These are phyloP conservation scores for Linanthus parryae DNA, from an alignment of 148 eudicot genomes.

Conservation along the genomic window DNA sequence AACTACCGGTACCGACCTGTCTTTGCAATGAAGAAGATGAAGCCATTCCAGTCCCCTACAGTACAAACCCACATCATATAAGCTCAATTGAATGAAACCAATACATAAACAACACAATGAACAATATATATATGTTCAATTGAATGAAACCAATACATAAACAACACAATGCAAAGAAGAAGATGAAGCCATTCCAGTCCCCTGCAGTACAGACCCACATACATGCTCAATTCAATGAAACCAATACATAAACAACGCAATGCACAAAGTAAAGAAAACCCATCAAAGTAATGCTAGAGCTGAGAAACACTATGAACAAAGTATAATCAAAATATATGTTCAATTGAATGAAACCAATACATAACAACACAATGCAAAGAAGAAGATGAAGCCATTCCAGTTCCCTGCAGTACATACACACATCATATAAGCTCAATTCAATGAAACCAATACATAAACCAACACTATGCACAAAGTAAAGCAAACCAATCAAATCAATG, in stretches of 20 bases:
- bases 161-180: slow-evolving; percentile 22
- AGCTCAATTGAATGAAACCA: neutral
- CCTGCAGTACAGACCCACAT: slow-evolving; percentile 29
- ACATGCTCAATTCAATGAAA: neutral
- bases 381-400: slow-evolving; percentile 28
- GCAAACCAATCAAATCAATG: neutral
- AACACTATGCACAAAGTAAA: neutral
- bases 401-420: slow-evolving; percentile 31
- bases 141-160: too few species aligned
- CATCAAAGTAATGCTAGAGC: neutral
- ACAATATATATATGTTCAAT: neutral
- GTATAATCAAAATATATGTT: too few species aligned
- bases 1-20: slow-evolving; percentile 22
- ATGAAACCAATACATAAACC: neutral
- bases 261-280: neutral
- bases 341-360: too few species aligned
- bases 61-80: slow-evolving; percentile 5
- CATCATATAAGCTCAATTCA: neutral
- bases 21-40: slow-evolving; percentile 34
- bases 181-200: slow-evolving; percentile 27
- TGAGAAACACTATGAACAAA: neutral
- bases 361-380: slow-evolving; percentile 21
- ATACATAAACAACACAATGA: neutral
- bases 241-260: neutral
- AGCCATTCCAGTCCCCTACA: slow-evolving; percentile 43